phyloP scores from a whole-genome alignment of 306 rosid species.

The Dalbergia oliveri region DNA sequence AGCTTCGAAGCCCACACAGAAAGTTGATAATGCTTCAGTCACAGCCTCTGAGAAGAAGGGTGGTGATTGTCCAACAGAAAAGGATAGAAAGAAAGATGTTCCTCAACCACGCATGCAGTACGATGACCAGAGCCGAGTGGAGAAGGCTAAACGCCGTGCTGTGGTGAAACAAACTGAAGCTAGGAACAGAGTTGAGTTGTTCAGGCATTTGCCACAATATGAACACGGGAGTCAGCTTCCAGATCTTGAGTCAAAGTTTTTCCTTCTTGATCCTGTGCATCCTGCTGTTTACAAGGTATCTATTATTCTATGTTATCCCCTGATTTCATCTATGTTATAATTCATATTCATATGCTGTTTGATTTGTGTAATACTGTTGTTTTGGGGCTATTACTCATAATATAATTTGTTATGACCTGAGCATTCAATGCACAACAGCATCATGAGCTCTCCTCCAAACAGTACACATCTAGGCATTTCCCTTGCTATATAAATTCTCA shows the following conservation, averaged over 20 bases:
- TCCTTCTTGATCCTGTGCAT: constrained; percentile 63
- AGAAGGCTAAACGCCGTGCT: constrained; percentile 71
- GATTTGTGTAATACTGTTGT: constrained; percentile 4
- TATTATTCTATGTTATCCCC: not conserved
- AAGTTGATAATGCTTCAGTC: constrained; percentile 57
- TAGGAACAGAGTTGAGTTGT: constrained; percentile 68
- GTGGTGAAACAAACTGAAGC: constrained; percentile 71
- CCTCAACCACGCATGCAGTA: constrained; percentile 78
- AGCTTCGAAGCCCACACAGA: constrained; percentile 54
- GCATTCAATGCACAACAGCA: constrained; percentile 36
- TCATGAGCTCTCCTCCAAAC: not conserved
- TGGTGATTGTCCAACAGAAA: constrained; percentile 59
- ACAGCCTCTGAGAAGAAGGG: constrained; percentile 64
- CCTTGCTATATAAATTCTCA: constrained; percentile 28
- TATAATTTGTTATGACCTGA: constrained; percentile 5
- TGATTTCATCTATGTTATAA: not conserved
- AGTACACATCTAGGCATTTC: not conserved
- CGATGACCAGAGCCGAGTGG: constrained; percentile 67
- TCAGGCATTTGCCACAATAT: constrained; percentile 73
- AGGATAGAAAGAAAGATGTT: constrained; percentile 72
- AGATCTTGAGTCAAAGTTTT: constrained; percentile 65
- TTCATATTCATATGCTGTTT: constrained; percentile 5
- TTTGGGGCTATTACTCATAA: constrained; percentile 2
- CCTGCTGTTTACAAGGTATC: constrained; percentile 69
- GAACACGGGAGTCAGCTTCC: constrained; percentile 76